Evolutionary conservation across 148 eudicot genomes (phyloP).

Genomic region (Rheum nobile): DNA sequence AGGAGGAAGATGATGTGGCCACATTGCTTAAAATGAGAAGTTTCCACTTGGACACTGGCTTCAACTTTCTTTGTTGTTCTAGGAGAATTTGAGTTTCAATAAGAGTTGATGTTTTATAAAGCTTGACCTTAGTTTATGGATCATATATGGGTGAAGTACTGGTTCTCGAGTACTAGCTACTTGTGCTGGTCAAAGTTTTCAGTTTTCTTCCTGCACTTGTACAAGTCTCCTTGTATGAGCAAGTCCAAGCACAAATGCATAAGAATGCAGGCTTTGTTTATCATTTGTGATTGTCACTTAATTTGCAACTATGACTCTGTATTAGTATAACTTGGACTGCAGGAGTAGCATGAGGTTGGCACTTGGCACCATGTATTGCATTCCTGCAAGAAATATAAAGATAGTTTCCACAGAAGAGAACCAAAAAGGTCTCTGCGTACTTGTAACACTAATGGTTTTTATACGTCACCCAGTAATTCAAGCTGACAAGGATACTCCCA

Average conservation of each 20-base stretch:
- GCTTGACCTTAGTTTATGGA: not conserved
- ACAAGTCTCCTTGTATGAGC: not conserved
- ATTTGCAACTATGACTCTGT: too few relatives aligned
- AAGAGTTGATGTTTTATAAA: not conserved
- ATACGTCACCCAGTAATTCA: not conserved
- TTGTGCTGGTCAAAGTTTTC: not conserved
- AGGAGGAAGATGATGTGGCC: not conserved
- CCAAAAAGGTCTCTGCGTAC: not conserved
- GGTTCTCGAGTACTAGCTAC: not conserved
- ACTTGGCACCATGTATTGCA: too few relatives aligned
- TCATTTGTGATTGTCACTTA: too few relatives aligned
- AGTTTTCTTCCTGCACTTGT: not conserved
- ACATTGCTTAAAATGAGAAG: not conserved
- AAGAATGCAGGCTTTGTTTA: not conserved
- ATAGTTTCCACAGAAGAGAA: not conserved
- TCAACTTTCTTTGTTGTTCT: not conserved
- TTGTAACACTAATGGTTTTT: not conserved
- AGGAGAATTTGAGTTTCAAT: not conserved
- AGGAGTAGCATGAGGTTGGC: too few relatives aligned
- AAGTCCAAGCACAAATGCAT: not conserved
- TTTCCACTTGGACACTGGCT: not conserved
- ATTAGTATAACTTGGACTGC: too few relatives aligned
- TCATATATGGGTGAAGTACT: not conserved
- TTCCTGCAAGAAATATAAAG: not conserved
- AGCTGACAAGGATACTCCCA: not conserved